Conservation (phyloP, 2,329 filamentous ascomycete species). For the Aspergillus pseudoterreus region DNA sequence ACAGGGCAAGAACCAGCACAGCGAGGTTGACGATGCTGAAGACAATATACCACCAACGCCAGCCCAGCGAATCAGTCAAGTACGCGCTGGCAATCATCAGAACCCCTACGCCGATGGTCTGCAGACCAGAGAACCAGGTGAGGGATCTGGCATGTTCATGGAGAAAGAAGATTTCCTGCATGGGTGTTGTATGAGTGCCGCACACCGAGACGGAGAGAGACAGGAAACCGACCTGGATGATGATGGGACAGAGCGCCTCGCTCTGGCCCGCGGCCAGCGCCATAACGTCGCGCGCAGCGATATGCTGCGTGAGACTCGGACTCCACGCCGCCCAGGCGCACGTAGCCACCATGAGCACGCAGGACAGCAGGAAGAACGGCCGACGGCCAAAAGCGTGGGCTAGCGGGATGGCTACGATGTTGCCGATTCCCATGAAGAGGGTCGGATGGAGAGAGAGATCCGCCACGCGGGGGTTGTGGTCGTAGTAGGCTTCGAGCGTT, state of each 20-base stretch:
- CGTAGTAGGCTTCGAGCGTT: slow-evolving; percentile 5
- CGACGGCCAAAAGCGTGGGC: slow-evolving; percentile 10
- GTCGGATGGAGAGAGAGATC: slow-evolving; percentile 29
- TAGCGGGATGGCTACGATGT: slow-evolving; percentile 12
- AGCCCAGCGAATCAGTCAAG: slow-evolving; percentile 25
- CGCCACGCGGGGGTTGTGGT: slow-evolving; percentile 18
- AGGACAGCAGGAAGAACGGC: slow-evolving; percentile 9
- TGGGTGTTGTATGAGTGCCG: too few relatives aligned
- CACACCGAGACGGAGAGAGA: too few relatives aligned
- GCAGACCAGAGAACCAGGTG: slow-evolving; percentile 11
- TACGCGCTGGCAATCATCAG: slow-evolving; percentile 32
- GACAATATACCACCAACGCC: slow-evolving; percentile 37
- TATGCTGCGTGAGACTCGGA: slow-evolving; percentile 27
- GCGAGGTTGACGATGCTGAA: slow-evolving; percentile 28
- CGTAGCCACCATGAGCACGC: slow-evolving; percentile 7
- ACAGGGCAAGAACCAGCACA: slow-evolving; percentile 29
- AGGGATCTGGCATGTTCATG: slow-evolving; percentile 33
- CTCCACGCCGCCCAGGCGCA: slow-evolving; percentile 18
- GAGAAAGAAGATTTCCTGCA: slow-evolving; percentile 35
- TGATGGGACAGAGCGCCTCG: slow-evolving; percentile 38
- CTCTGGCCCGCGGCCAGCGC: slow-evolving; percentile 37
- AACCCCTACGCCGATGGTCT: slow-evolving; percentile 12
- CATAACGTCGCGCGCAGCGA: slow-evolving; percentile 32
- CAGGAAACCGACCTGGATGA: slow-evolving; percentile 17
- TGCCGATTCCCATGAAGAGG: slow-evolving; percentile 18